Percentiles rank a stretch among this genome's conserved stretches.
Evolutionary conservation across 2,329 filamentous ascomycete genomes (phyloP).

Genomic region (Helotiales sp.): DNA sequence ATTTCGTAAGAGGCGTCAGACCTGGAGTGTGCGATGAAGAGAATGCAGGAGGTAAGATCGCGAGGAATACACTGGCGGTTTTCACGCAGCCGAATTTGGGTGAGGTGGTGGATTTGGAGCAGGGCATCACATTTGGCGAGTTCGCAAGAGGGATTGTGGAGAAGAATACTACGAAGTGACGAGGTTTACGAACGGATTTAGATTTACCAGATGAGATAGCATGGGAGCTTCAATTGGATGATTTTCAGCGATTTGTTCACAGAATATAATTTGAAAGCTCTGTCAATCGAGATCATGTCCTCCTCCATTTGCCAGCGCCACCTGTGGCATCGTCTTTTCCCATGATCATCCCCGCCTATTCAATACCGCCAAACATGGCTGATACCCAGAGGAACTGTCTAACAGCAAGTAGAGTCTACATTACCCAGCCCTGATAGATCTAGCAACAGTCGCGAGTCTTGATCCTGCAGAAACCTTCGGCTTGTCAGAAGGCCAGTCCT

Average conservation of each 20-base stretch:
- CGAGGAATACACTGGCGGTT: slow-evolving; percentile 87
- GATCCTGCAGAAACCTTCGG: not conserved
- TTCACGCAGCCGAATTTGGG: slow-evolving; percentile 95
- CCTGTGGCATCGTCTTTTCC: no score
- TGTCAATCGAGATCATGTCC: no score
- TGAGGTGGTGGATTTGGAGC: slow-evolving; percentile 70
- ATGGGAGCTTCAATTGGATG: no score
- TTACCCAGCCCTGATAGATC: no score
- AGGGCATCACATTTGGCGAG: slow-evolving; percentile 70
- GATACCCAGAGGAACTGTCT: not conserved
- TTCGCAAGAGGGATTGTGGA: slow-evolving; percentile 55
- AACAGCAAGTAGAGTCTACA: not conserved
- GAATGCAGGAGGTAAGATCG: slow-evolving; percentile 54
- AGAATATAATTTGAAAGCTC: no score
- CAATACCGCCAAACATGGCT: not conserved
- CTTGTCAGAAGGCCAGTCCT: slow-evolving; percentile 5
- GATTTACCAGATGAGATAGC: not conserved
- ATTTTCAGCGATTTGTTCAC: not conserved
- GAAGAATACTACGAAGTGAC: slow-evolving; percentile 36
- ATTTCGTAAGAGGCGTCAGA: slow-evolving; percentile 83
- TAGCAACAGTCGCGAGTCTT: no score
- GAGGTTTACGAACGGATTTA: not conserved
- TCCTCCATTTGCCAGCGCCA: no score
- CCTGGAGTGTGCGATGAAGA: slow-evolving; percentile 42
- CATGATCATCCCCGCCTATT: not conserved